Base-by-base conservation (phyloP, 1,139 yeast species). In the Debaryomyces coudertii region DNA sequence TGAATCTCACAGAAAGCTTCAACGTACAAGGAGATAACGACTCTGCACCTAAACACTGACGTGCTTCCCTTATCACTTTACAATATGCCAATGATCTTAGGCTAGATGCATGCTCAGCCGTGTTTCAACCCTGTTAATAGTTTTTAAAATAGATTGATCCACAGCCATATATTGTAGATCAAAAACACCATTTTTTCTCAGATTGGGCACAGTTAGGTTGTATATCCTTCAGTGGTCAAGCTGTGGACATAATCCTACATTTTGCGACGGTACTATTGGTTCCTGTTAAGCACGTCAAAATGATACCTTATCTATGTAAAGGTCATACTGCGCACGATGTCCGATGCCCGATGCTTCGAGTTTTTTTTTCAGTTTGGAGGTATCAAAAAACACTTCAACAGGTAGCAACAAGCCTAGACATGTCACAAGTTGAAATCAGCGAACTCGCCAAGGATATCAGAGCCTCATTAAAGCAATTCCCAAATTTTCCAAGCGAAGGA, bases 401-500 rank as follows among this genome's bases (percentile, higher is more conserved):
- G 18, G 18, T 22, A 16, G 9, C 12, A 7, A 28, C 15, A 15
- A 15, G 16, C 14, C 7, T 30, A 20, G 9, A n/a, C 11, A 40
- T 29, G 36, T 20, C 28, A 24, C 38, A 39, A 24, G 23, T n/a
- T 12, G 42, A 70, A 54, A 71, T 77, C 52, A 66, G 67, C 48
- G 65, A 68, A 30, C 63, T 81, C 48, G 85, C 90, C 38, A 64
- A 61, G 31, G 90, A 85, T 57, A 74, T 87, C 56, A 85, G 79
- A 61, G 75, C 78, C 15, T 81, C 86, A 54, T 73, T 87, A 49
- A 85, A 78, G 57, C 96, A 89, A 66, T 92, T 87, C 76, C 96
- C 92, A 53, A 90, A 93, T 73, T 93, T 93, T 76, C 99, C 99
- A 36, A 65, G 81, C 51, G 87, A 87, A 71, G 99, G 99, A n/a